These are phyloP conservation scores for Cutaneotrichosporon sp. DNA, from an alignment of 1,284 basidiomycete genomes.

Conservation along the genomic window DNA sequence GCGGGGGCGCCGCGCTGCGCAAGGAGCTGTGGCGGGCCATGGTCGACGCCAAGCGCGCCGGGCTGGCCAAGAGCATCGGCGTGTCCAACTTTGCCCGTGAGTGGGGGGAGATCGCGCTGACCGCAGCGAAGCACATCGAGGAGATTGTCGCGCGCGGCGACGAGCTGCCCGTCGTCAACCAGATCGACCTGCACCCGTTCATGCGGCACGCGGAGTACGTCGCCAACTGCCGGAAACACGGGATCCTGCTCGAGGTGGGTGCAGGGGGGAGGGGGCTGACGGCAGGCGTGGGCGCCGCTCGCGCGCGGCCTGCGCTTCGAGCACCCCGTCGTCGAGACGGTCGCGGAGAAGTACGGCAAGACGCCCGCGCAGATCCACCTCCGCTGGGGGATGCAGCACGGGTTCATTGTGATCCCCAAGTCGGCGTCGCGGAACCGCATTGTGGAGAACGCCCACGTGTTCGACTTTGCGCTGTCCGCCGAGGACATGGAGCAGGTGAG, in stretches of 20 bases:
- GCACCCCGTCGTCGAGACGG: constrained; percentile 49
- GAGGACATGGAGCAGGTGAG: constrained; percentile 56
- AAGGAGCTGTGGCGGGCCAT: constrained; percentile 55
- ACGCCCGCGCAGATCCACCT: constrained; percentile 58
- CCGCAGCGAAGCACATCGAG: constrained; percentile 53
- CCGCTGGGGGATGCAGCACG: constrained; percentile 59
- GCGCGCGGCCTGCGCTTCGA: constrained; percentile 55
- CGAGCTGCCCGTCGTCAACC: constrained; percentile 53
- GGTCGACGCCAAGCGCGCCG: constrained; percentile 53
- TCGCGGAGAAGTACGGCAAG: constrained; percentile 48
- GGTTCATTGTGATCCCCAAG: constrained; percentile 57
- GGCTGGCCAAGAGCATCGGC: constrained; percentile 54
- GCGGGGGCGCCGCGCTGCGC: constrained; percentile 52
- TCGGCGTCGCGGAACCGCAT: constrained; percentile 57
- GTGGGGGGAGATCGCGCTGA: not conserved
- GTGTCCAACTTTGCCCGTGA: constrained; percentile 54
- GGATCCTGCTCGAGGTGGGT: constrained; percentile 54
- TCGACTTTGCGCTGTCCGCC: constrained; percentile 55
- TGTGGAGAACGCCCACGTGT: constrained; percentile 55
- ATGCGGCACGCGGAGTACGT: constrained; percentile 56
- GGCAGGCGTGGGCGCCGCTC: constrained; percentile 55
- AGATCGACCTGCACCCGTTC: constrained; percentile 55
- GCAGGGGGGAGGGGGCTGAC: not conserved
- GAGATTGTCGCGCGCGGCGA: constrained; percentile 50
- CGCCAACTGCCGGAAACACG: constrained; percentile 53